Percentiles rank a stretch among this genome's conserved stretches.
phyloP scores from a whole-genome alignment of 2,329 filamentous ascomycete species.

The Immersiporthe knoxdaviesiana region DNA sequence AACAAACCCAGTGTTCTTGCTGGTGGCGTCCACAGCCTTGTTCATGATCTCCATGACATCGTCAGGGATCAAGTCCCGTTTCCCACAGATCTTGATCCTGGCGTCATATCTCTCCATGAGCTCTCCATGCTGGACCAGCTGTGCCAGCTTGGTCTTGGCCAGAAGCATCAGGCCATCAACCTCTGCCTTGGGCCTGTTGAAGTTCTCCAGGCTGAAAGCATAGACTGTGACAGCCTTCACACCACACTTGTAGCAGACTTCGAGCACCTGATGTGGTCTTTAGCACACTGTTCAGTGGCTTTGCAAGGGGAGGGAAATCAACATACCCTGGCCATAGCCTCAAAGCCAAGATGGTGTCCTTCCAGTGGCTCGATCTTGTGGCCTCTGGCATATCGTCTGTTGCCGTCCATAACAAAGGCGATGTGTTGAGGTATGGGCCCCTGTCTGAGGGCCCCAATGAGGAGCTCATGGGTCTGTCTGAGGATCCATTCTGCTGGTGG shows the following conservation, averaged over 20 bases:
- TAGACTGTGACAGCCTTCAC: conserved; percentile 98
- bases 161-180: conserved; percentile 97
- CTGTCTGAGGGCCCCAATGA: conserved; percentile 87
- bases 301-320: conserved; percentile 8
- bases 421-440: conserved; percentile 93
- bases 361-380: conserved; percentile 96
- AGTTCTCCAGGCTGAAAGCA: conserved; percentile 98
- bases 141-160: conserved; percentile 91
- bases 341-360: conserved; percentile 93
- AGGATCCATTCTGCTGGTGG: conserved; percentile 92
- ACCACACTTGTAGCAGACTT: conserved; percentile 97
- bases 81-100: conserved; percentile 80
- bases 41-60: conserved; percentile 91
- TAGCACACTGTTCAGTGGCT: not conserved
- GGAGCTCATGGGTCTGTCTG: conserved; percentile 74
- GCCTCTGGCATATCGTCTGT: conserved; percentile 85
- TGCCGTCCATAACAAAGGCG: conserved; percentile 99
- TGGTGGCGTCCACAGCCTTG: conserved; percentile 82
- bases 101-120: conserved; percentile 92
- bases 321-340: conserved; percentile 83
- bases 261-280: conserved; percentile 68
- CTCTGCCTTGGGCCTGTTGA: conserved; percentile 94
- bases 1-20: conserved; percentile 76
- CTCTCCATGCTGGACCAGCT: conserved; percentile 90
- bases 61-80: conserved; percentile 78